Percentiles rank a stretch among this genome's conserved stretches.
These are phyloP conservation scores for Fusarium oligoseptatum DNA, from an alignment of 2,329 filamentous ascomycete genomes.

Conservation along the genomic window DNA sequence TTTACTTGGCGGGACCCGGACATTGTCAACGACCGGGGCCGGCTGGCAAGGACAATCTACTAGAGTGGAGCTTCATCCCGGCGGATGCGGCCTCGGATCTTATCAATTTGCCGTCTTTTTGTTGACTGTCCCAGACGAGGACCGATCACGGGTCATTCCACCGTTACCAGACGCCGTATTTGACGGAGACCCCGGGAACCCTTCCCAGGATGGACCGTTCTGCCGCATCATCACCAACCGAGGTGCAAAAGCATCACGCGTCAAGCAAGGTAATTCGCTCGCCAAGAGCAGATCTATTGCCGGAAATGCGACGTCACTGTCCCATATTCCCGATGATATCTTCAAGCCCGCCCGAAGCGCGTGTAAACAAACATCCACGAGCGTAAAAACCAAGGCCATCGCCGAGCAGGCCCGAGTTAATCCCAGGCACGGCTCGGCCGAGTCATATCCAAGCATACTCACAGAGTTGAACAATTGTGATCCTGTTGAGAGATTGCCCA, in stretches of 20 bases:
- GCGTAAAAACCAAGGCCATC: neutral
- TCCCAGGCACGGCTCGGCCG: neutral
- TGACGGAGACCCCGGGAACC: neutral
- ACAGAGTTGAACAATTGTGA: neutral
- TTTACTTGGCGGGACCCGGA: neutral
- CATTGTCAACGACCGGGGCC: neutral
- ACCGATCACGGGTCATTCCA: neutral
- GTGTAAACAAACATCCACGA: neutral
- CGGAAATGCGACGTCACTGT: neutral
- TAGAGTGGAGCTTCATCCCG: constrained; percentile 6
- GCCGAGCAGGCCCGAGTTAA: neutral
- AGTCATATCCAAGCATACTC: neutral
- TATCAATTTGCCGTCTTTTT: constrained; percentile 3
- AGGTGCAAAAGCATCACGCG: neutral
- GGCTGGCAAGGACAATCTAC: constrained; percentile 8
- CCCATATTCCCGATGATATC: neutral
- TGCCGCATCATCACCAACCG: constrained; percentile 1
- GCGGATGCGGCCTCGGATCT: constrained; percentile 20
- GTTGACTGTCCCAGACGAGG: neutral
- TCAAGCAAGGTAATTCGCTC: neutral
- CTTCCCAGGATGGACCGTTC: neutral
- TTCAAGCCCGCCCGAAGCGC: neutral
- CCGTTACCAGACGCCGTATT: constrained; percentile 7
- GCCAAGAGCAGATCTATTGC: neutral
- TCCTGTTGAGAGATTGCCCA: neutral